Evolutionary conservation across 352 stramenopile genomes (phyloP), one percentile per base, ranked within the genome.

Genomic region (Pythium insidiosum): DNA sequence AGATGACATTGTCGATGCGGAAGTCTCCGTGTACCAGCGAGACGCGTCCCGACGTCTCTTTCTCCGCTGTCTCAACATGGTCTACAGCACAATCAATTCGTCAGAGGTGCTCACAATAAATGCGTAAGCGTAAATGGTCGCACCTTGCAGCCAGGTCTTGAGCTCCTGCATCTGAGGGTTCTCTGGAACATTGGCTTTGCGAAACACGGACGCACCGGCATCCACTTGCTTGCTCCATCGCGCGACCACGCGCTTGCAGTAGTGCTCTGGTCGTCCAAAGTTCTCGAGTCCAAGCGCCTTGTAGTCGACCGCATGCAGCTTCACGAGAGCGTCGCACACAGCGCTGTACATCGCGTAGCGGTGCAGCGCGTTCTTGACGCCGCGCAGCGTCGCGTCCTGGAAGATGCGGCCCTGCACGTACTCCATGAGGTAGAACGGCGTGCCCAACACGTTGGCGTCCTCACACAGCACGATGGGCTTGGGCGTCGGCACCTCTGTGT

Each of bases 1-100:
- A 88, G 48, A 90, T 88, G 46, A 85, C 50, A 52, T 95, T 95
- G 55, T 94, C 84, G 20, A 95, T 73, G 31, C 76, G 78, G 63
- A 89, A 95, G 57, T 95, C 84, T 43, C 84, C 84, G 51, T 95
- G 84, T 6, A 94, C 78, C 36, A 95, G 74, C 31, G 63, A 58
- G 2, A 59, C 43, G 33, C 50, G 53, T 38, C 41, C 37, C 11
- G 28, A 40, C 4, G 15, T 11, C 13, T 51, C 43, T 9, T 58
- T 82, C 21, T 80, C 73, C 3, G 72, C 72, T 4, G 53, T 53
- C 15, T 77, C 66, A 13, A 70, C 73, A 44, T 60, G 34, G 12
- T 12, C 19, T 29, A 53, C 57, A n/a, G n/a, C n/a, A n/a, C n/a
- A n/a, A n/a, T n/a, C n/a, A n/a, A n/a, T n/a, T n/a, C n/a, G n/a